Conservation (phyloP, 2,329 filamentous ascomycete genomes). For the Arthrobotrys entomopaga region DNA sequence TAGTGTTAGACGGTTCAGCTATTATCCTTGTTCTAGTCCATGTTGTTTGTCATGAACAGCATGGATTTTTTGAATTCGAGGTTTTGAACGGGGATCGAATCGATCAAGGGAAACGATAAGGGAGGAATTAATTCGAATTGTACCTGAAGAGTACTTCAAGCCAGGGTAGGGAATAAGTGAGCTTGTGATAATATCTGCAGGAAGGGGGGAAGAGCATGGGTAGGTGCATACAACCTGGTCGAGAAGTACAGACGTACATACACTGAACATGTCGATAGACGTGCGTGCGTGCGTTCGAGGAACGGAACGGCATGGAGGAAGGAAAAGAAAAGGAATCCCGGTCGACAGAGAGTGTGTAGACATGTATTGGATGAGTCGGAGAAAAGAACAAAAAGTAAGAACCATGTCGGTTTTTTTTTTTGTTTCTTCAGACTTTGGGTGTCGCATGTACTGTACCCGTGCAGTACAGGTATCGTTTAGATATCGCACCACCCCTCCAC, state of each 20-base stretch:
- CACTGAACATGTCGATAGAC: neutral
- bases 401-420: neutral
- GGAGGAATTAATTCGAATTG: conserved; percentile 7
- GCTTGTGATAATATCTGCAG: neutral
- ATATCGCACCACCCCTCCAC: no score
- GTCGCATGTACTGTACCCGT: neutral
- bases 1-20: no score
- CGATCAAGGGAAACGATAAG: no score
- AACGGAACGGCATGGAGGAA: conserved; percentile 17
- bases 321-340: neutral
- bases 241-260: no score
- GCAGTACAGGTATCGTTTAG: no score
- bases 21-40: no score
- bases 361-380: no score
- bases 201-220: neutral
- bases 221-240: neutral
- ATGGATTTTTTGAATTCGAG: neutral
- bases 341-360: no score
- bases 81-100: neutral
- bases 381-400: no score
- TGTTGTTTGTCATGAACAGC: no score
- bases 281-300: neutral
- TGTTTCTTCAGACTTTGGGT: neutral
- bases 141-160: conserved; percentile 21
- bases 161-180: neutral